Conservation (phyloP, 805 yeast genomes). For the Pichia membranifaciens region DNA sequence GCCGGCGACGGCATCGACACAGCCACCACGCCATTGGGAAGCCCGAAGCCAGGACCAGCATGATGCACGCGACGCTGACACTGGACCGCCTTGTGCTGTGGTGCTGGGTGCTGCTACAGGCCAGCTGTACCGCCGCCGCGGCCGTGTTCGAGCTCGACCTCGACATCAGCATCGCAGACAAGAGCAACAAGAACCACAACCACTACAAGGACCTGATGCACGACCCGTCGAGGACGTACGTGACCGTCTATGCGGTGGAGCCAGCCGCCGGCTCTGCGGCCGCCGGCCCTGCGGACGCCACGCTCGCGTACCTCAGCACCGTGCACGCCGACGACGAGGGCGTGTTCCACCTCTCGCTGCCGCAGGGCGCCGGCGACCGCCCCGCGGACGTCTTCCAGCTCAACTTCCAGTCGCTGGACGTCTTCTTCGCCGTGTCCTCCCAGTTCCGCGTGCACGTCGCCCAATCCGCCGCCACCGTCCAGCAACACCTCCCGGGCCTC, state of each 20-base stretch:
- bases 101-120: background rate
- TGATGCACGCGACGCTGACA: no score
- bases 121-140: background rate
- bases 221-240: constrained; percentile 1
- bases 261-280: background rate
- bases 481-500: constrained; percentile 3
- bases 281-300: background rate
- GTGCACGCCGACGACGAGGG: background rate
- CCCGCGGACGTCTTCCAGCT: background rate
- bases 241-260: background rate
- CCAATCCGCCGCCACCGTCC: background rate
- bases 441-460: constrained; percentile 2
- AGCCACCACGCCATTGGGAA: no score
- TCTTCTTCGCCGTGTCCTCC: constrained; percentile 1
- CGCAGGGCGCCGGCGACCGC: background rate
- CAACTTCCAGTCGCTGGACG: background rate
- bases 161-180: background rate
- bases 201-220: background rate
- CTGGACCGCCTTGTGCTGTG: background rate
- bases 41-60: no score
- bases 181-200: background rate
- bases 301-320: background rate
- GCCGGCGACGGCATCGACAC: no score
- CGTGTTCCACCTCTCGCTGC: background rate
- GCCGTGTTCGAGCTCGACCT: background rate